Base-by-base conservation (phyloP, 2,329 filamentous ascomycete genomes). In the Arthroderma sp. region DNA sequence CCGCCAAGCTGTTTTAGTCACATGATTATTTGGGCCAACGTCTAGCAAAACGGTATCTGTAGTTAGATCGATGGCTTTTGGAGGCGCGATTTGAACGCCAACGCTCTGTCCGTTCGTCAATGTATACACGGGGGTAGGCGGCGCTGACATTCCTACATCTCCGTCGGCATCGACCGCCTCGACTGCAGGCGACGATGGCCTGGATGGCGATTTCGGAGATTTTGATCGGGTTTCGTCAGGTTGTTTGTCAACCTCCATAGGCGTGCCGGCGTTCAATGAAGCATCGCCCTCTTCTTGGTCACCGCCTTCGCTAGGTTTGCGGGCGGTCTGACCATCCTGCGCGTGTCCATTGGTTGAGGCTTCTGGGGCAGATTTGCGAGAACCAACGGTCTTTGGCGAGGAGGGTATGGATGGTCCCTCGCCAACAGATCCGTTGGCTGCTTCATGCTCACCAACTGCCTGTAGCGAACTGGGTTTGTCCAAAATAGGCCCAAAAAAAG, bases 401-500 rank as follows among this genome's bases (percentile, higher is more conserved):
- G 66, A 62, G 54, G 63, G 66, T 56, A 66, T 64, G 59, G 51
- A 39, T 23, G 41, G 43, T 55, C 37, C 41, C 33, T 63, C 59
- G 17, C 33, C 25, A 39, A 19, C 37, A 8, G 51, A 23, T 23
- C 37, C 51, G 21, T 54, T 37, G 7, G 37, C 11, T 7, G 33
- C 4, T 17, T 37, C 15, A 9, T 54, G 31, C n/a, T 54, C 33
- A 38, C 19, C 25, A 15, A 54, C 63, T 62, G 68, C 67, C 55
- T 66, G 64, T 25, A 63, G 59, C 35, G 59, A 49, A 38, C 64
- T 66, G 33, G 64, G 55, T 54, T 74, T 69, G 55, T 69, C 67
- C 33, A 69, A 68, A 58, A 71, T 68, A 39, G 75, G 73, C 2
- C 75, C 76, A 66, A 78, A 77, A 64, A 77, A 77, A 60, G 72